Evolutionary conservation across 2,329 filamentous ascomycete species (phyloP), one percentile per base, ranked within the genome.

Genomic region (Berkeleyomyces basicola): DNA sequence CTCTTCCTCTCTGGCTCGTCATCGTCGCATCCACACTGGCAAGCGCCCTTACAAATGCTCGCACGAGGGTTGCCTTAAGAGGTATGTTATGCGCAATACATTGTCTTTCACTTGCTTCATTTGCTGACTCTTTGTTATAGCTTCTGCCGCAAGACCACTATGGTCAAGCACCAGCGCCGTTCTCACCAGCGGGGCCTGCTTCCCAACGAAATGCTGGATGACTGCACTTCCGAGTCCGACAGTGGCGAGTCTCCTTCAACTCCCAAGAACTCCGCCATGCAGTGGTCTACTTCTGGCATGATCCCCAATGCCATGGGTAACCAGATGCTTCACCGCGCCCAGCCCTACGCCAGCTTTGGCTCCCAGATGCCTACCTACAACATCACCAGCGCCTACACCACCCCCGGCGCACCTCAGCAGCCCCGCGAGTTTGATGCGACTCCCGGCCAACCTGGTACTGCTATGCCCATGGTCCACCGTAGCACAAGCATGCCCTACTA

Each of bases 121-220:
- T 36, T 70, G 63, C 70, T 66, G 33, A 51, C 43, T n/a, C 33
- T 40, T n/a, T 23, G 33, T 31, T 33, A 9, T 67, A 86, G 84
- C 71, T 87, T 87, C 70, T 87, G 84, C 72, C 78, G 85, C 62
- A 87, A 87, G 71, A 87, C 84, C 4, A 87, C 83, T 62, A 84
- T 85, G 82, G 80, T 85, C 62, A 85, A 85, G 72, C 82, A 85
- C 69, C 81, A 85, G 69, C 75, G 82, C 61, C 76, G 81, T 36
- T 82, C 81, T 1, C 82, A 85, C 69, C 80, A 83, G 68, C 78
- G 81, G 66, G 78, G 82, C 44, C 73, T 81, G 62, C 76, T 82
- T 67, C 76, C 78, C 47, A 78, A 79, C 61, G 80, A 84, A 67
- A 70, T 72, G 5, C 69, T 77, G 49, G 80, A 80, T 67, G 79